Evolutionary conservation across 148 eudicot genomes (phyloP).

Genomic region (Camellia lanceoleosa): DNA sequence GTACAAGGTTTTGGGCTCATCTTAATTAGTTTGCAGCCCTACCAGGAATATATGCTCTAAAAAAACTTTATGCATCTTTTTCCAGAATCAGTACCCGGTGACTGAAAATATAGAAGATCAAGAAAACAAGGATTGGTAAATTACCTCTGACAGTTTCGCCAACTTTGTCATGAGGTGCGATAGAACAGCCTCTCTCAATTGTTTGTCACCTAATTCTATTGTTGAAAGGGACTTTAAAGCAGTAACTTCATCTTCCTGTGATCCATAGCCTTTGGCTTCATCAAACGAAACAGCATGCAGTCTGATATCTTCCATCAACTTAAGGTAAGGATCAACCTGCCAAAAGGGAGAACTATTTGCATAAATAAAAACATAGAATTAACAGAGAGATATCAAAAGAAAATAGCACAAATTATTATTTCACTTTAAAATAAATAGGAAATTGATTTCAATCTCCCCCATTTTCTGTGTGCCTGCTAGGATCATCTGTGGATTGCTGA

Average conservation of each 20-base stretch:
- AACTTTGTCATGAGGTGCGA: constrained; percentile 45
- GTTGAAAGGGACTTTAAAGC: constrained; percentile 52
- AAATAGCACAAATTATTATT: neutral
- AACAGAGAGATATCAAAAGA: neutral
- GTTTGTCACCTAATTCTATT: constrained; percentile 45
- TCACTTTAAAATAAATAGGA: neutral
- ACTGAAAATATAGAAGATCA: constrained; percentile 2
- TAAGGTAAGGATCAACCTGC: constrained; percentile 83
- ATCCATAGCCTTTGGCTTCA: constrained; percentile 41
- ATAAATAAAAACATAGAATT: constrained; percentile 6
- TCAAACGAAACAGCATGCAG: constrained; percentile 39
- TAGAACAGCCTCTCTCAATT: constrained; percentile 57
- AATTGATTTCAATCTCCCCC: too few species aligned
- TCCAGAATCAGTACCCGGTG: neutral
- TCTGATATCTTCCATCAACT: constrained; percentile 62
- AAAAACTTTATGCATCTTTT: neutral
- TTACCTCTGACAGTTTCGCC: constrained; percentile 71
- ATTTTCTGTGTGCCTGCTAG: too few species aligned
- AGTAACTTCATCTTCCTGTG: constrained; percentile 65
- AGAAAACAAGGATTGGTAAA: neutral
- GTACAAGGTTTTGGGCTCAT: neutral
- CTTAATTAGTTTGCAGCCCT: neutral
- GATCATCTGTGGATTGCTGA: too few species aligned
- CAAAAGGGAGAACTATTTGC: constrained; percentile 8
- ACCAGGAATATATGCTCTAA: neutral